Base-by-base conservation (phyloP, 495 filamentous ascomycete species). In the Penicillium bialowiezense region DNA sequence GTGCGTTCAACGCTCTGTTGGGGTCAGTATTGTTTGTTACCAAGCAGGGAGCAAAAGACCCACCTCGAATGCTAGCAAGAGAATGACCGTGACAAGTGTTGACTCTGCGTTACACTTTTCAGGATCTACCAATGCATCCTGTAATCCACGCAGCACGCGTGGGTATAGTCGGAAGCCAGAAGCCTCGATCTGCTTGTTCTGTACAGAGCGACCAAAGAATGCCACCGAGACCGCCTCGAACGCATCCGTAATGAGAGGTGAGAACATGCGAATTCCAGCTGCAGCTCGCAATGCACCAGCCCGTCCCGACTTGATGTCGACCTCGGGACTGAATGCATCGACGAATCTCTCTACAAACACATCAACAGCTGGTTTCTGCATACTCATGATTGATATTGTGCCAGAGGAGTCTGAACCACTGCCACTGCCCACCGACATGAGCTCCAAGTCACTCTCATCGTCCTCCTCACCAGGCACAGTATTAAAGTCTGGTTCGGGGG, bases 61-160 rank as follows among this genome's bases (percentile, higher is more conserved):
- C 45, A 69, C 68, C 60, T 75, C 72, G 38, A 75, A 75, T 2
- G 70, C 72, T 45, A 75, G 64, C 36, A 75, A 41, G 14, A 75
- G 60, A 14, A 62, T 70, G 10, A 75, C 72, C 2, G 72, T 75
- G 2, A 69, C 69, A 15, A 75, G 46, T 1, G 70, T 73, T 14
- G 70, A 69, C 34, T 73, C 70, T n/a, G 72, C 64, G 24, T 69
- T 69, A 45, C 63, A 72, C 6, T 65, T 55, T 44, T 75, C 70
- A 0, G 72, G 62, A 21, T 73, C 70, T 13, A 59, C 48, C 40
- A 75, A 47, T 0, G 72, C 72, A 34, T 73, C 59, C 41, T 75
- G 72, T 14, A 75, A 40, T 19, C 55, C 56, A 12, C 69, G 64
- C 2, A 75, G 48, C 20, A 75, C 72, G 5, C 66, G 66, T 2